A percentile compares a stretch with the other conserved stretches of the same genome.
phyloP scores from a whole-genome alignment of 345 rosid genomes.

The Moringa oleifera region DNA sequence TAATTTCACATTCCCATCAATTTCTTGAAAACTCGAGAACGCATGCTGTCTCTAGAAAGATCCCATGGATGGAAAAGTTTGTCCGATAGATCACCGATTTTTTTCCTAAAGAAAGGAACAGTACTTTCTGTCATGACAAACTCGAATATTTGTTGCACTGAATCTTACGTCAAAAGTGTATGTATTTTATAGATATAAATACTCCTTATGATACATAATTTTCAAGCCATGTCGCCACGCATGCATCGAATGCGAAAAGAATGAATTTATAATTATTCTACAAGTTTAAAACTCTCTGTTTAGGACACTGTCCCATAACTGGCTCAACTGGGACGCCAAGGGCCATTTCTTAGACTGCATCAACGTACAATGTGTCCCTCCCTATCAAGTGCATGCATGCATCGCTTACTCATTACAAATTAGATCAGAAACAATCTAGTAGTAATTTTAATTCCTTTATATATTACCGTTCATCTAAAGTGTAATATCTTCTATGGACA shows the following conservation, averaged over 20 bases:
- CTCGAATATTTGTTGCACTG: conserved; percentile 26
- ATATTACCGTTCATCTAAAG: no score
- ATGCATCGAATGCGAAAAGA: no score
- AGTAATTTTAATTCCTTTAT: no score
- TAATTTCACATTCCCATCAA: no score
- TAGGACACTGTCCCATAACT: not conserved
- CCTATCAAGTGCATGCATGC: not conserved
- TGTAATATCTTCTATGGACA: no score
- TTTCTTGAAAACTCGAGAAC: not conserved
- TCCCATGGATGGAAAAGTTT: conserved; percentile 2
- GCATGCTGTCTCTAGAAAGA: conserved; percentile 14
- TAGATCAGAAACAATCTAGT: no score
- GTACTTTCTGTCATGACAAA: conserved; percentile 4
- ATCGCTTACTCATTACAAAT: no score
- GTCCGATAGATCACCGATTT: not conserved
- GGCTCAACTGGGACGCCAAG: conserved; percentile 25
- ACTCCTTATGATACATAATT: not conserved
- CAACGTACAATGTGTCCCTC: not conserved
- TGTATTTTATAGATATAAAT: conserved; percentile 4
- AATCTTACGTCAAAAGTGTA: conserved; percentile 2
- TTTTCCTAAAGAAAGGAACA: not conserved
- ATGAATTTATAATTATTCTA: no score
- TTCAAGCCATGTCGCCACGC: no score
- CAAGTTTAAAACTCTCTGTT: no score
- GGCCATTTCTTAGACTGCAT: conserved; percentile 5